These are phyloP conservation scores for Cunninghamia lanceolata DNA, from an alignment of 75 land plant genomes.

Conservation along the genomic window DNA sequence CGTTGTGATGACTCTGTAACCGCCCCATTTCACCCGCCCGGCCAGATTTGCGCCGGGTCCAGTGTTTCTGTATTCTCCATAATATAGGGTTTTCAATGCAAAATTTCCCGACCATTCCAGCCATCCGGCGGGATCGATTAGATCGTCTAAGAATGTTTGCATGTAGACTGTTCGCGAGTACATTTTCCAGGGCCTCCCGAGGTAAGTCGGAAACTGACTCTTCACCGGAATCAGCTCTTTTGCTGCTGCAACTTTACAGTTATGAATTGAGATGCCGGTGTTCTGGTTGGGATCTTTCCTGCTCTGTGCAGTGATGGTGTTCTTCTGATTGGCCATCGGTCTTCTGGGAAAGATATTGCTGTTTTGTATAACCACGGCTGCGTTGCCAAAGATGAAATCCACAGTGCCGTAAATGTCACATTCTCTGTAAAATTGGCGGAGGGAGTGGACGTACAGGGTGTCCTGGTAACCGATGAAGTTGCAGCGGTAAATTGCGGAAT, in stretches of 20 bases:
- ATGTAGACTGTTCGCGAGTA: slow-evolving; percentile 17
- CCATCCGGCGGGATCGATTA: slow-evolving; percentile 26
- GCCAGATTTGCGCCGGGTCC: slow-evolving; percentile 19
- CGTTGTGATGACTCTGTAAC: background rate
- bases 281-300: slow-evolving; percentile 18
- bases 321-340: slow-evolving; percentile 15
- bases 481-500: slow-evolving; percentile 22
- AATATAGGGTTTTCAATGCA: slow-evolving; percentile 14
- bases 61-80: slow-evolving; percentile 24
- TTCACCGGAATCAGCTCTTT: slow-evolving; percentile 10
- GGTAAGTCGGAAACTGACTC: background rate
- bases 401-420: slow-evolving; percentile 33
- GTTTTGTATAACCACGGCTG: slow-evolving; percentile 30
- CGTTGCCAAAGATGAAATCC: slow-evolving; percentile 41
- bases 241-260: slow-evolving; percentile 17
- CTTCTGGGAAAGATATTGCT: slow-evolving; percentile 19
- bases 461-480: slow-evolving; percentile 35
- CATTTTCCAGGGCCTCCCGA: slow-evolving; percentile 25
- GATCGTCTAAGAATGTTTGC: slow-evolving; percentile 12
- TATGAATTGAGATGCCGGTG: slow-evolving; percentile 38
- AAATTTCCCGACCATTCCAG: slow-evolving; percentile 18
- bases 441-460: slow-evolving; percentile 33
- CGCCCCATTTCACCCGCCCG: slow-evolving; percentile 19
- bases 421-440: slow-evolving; percentile 44
- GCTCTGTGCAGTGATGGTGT: slow-evolving; percentile 22